Evolutionary conservation across 768 basidiomycete species (phyloP), one percentile per base, ranked within the genome.

Genomic region (Galerina marginata): DNA sequence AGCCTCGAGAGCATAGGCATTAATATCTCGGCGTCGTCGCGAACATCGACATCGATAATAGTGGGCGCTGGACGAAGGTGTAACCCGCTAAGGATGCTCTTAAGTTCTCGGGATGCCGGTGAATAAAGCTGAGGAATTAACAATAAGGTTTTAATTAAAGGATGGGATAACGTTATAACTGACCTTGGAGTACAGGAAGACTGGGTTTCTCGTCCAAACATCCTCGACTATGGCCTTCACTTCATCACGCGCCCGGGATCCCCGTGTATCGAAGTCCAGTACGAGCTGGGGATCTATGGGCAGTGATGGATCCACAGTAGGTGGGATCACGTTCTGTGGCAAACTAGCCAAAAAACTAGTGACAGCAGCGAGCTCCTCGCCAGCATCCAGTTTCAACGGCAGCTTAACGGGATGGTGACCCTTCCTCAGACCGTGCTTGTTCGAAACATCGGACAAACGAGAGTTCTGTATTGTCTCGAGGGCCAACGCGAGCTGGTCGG

Each of bases 261-360:
- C 78, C n/a, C 86, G 83, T 0, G 90, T 89, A 69, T 94, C 91
- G 70, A 94, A 95, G 67, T 91, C 92, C 43, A 95, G 81, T 4
- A 95, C 83, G 58, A 93, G 84, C 66, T 92, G 84, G 3, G 93
- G 91, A 71, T 94, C 92, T 59, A 93, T 85, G 7, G 91, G 84
- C 10, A 65, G 63, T 10, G 79, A 65, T 0, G 92, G 89, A 67
- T 93, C 84, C 46, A 92, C 82, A 6, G 78, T 77, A 0, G 76
- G 70, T 1, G 93, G 91, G 58, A 95, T 85, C 57, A 88, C 80
- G 72, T 93, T 93, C 72, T 90, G 86, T 0, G 90, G 85, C 20
- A 92, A 80, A 52, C 88, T 87, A 0, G 86, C 86, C 43, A 93
- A 78, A 74, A 93, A 93, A 58, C 84, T 85, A 2, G 88, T 83